Evolutionary conservation across 2,329 filamentous ascomycete species (phyloP).

Genomic region (Alternaria metachromatica): DNA sequence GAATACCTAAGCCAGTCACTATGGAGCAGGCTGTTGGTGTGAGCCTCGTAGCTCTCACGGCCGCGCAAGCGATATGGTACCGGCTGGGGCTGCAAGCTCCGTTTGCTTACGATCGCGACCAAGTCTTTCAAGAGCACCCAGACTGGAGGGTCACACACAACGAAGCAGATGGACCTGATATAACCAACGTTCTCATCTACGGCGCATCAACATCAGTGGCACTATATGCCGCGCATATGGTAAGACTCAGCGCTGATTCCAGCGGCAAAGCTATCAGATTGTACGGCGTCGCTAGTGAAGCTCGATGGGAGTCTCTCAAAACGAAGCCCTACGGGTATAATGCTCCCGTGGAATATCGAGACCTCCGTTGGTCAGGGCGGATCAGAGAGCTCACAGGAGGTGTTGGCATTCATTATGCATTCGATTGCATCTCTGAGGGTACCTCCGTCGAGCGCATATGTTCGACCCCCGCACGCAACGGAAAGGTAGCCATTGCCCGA

Average conservation of each 20-base stretch:
- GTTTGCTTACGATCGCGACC: constrained; percentile 33
- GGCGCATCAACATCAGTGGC: constrained; percentile 46
- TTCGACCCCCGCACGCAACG: constrained; percentile 33
- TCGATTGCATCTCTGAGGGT: constrained; percentile 52
- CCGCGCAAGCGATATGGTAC: constrained; percentile 52
- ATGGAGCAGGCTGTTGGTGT: constrained; percentile 51
- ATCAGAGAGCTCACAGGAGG: not conserved
- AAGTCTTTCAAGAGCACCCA: constrained; percentile 16
- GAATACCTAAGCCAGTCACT: constrained; percentile 39
- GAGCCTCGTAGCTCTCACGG: constrained; percentile 54
- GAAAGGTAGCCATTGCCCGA: constrained; percentile 33
- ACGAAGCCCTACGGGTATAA: constrained; percentile 38
- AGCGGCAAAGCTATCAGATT: not conserved
- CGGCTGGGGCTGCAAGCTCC: constrained; percentile 48
- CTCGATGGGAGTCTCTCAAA: constrained; percentile 34
- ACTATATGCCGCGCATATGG: constrained; percentile 43
- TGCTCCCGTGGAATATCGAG: not conserved
- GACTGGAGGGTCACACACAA: constrained; percentile 1
- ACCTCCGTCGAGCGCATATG: constrained; percentile 42
- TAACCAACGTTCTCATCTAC: constrained; percentile 37
- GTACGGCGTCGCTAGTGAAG: not conserved
- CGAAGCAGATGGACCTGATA: not conserved
- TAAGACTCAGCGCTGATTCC: constrained; percentile 18
- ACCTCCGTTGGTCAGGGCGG: not conserved
- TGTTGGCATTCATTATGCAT: constrained; percentile 45